Evolutionary conservation across 306 rosid genomes (phyloP).

Genomic region (Fagus crenata): DNA sequence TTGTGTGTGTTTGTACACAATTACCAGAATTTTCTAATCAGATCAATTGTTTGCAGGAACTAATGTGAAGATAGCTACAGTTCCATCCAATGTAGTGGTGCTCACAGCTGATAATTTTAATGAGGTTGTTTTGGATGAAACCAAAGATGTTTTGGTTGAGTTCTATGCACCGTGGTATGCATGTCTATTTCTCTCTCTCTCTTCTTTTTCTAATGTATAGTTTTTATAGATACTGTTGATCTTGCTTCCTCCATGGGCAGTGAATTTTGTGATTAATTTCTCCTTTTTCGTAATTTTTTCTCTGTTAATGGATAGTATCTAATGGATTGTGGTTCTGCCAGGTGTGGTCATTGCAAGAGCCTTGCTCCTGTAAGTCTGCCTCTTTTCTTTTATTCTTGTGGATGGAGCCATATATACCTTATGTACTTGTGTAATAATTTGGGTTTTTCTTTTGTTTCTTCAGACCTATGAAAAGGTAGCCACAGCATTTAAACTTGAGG

Average conservation of each 20-base stretch:
- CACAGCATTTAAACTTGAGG: conserved; percentile 70
- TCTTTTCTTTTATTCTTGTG: conserved; percentile 15
- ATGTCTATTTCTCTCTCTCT: conserved; percentile 9
- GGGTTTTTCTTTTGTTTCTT: conserved; percentile 20
- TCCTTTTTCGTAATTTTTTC: conserved; percentile 2
- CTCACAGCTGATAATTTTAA: conserved; percentile 66
- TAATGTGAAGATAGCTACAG: conserved; percentile 75
- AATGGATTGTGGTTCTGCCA: conserved; percentile 34
- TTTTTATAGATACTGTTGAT: conserved; percentile 7
- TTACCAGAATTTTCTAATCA: conserved; percentile 21
- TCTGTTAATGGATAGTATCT: conserved; percentile 23
- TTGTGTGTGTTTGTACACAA: not conserved
- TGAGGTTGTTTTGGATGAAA: conserved; percentile 73
- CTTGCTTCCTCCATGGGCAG: not conserved
- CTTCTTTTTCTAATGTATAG: conserved; percentile 4
- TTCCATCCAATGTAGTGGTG: conserved; percentile 70
- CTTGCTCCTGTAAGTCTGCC: conserved; percentile 88
- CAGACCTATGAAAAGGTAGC: conserved; percentile 87
- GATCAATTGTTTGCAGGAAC: conserved; percentile 58
- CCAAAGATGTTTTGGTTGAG: conserved; percentile 91
- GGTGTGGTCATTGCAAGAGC: conserved; percentile 94
- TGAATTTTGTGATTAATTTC: not conserved
- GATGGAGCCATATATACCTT: conserved; percentile 14
- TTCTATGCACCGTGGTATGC: conserved; percentile 97
- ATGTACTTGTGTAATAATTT: conserved; percentile 16